A percentile compares a stretch with the other conserved stretches of the same genome.
Conservation (phyloP, 352 stramenopile species). For the Phytophthora rubi region DNA sequence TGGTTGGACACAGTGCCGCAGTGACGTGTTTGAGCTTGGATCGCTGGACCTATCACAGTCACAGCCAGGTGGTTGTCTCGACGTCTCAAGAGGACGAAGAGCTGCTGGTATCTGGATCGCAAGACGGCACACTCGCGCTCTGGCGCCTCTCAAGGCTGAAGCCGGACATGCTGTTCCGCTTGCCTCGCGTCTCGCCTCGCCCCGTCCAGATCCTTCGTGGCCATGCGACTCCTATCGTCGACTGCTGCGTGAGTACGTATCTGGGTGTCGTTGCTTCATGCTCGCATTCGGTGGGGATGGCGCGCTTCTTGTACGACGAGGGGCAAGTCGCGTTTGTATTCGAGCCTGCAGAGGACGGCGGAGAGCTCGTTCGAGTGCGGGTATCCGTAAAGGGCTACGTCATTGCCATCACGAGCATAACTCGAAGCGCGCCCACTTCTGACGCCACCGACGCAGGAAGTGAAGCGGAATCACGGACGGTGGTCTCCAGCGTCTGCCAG, state of each 20-base stretch:
- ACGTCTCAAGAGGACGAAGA: constrained; percentile 72
- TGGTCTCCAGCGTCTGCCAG: constrained; percentile 51
- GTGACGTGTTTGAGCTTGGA: constrained; percentile 82
- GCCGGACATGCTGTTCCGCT: constrained; percentile 72
- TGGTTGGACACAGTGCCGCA: constrained; percentile 69
- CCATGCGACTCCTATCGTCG: constrained; percentile 51
- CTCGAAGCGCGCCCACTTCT: neutral
- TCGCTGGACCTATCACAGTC: constrained; percentile 55
- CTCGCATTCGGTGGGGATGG: constrained; percentile 52
- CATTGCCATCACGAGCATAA: constrained; percentile 46
- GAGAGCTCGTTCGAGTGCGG: constrained; percentile 53
- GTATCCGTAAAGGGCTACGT: constrained; percentile 71
- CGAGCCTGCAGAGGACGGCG: constrained; percentile 35
- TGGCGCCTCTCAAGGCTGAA: constrained; percentile 82
- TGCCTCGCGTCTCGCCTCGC: constrained; percentile 70
- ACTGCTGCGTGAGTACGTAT: constrained; percentile 74
- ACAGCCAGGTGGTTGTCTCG: constrained; percentile 33
- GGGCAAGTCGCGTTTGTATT: constrained; percentile 76
- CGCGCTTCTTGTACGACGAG: constrained; percentile 79
- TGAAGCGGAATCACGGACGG: constrained; percentile 9
- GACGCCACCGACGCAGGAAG: neutral
- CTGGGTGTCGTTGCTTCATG: constrained; percentile 74
- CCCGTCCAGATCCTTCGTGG: constrained; percentile 74
- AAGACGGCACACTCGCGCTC: constrained; percentile 69
- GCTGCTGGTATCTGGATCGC: constrained; percentile 72